Base-by-base conservation (phyloP, 2,329 filamentous ascomycete genomes). In the Decorospora gaudefroyi region DNA sequence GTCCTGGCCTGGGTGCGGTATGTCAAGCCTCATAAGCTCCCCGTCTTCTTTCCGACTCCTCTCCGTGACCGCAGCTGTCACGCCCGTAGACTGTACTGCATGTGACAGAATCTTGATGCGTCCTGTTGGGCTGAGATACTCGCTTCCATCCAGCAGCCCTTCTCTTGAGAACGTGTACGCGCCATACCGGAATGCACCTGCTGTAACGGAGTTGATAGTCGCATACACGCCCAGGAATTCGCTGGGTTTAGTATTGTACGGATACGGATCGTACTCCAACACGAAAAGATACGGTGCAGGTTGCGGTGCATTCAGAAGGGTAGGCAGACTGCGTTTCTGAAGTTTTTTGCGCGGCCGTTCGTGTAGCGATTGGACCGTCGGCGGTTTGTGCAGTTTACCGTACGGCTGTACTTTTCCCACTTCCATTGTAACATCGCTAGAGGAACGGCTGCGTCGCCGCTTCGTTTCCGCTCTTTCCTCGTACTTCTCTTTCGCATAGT, bases 161-260 rank as follows among this genome's bases (percentile, higher is more conserved):
- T 56, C 58, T 36, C 48, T 41, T 13, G 57, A 62, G 29, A 63
- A 63, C 3, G 57, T 46, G 33, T 59, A 59, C 11, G 60, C 58
- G n/a, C 51, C 51, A 27, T 53, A 49, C 12, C 43, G 34, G n/a
- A 61, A 45, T 0, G 59, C 59, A 3, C 46, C 54, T 4, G 51
- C 30, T 6, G 44, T 62, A 1, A 62, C 57, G 2, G 51, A 46
- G 23, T 61, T 29, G 21, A 62, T 42, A 15, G 44, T 57, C 4
- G 57, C 57, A 31, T 53, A 60, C 7, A 55, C 52, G n/a, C 57
- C 59, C 12, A 62, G 28, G 6, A 62, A 58, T 15, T 51, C 26
- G 33, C 57, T 44, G 6, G 59, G 57, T 0, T 38, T 44, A 4
- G 44, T 55, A 18, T 51, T 57, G 34, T 55, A 52, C 12, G 59